These are phyloP conservation scores for Malus fusca DNA, from an alignment of 306 rosid genomes.

Conservation along the genomic window DNA sequence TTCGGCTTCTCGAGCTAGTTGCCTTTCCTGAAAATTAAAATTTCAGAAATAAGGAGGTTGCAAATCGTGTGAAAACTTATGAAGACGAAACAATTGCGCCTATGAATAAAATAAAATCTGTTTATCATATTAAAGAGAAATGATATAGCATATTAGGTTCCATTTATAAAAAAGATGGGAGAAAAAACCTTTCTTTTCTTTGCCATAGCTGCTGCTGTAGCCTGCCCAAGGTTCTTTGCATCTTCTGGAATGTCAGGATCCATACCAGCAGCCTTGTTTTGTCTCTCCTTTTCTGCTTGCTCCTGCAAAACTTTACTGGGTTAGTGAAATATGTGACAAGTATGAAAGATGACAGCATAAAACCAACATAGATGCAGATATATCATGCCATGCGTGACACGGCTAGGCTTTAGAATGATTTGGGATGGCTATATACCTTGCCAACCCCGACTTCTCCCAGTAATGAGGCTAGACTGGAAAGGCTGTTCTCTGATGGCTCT, in stretches of 20 bases:
- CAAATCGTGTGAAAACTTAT: background rate
- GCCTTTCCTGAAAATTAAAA: constrained; percentile 5
- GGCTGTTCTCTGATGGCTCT: no score
- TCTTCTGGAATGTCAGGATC: background rate
- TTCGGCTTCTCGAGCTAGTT: background rate
- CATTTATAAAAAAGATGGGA: no score
- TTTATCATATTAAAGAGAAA: background rate
- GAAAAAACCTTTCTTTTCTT: constrained; percentile 1
- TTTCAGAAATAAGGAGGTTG: background rate
- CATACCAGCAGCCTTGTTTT: constrained; percentile 8
- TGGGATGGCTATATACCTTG: background rate
- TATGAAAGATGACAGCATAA: background rate
- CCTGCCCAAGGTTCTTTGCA: background rate
- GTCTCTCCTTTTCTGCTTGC: constrained; percentile 14
- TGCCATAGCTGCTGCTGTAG: background rate
- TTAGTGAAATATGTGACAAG: background rate
- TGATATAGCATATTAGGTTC: background rate
- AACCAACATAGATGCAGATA: background rate
- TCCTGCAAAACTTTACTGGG: constrained; percentile 1
- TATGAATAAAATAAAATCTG: background rate
- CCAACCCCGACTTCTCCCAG: no score
- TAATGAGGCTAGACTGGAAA: no score
- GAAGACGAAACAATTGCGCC: background rate
- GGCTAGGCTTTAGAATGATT: background rate
- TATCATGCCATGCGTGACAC: background rate